Conservation (phyloP, 805 yeast species). For the Cyberlindnera veronae region DNA sequence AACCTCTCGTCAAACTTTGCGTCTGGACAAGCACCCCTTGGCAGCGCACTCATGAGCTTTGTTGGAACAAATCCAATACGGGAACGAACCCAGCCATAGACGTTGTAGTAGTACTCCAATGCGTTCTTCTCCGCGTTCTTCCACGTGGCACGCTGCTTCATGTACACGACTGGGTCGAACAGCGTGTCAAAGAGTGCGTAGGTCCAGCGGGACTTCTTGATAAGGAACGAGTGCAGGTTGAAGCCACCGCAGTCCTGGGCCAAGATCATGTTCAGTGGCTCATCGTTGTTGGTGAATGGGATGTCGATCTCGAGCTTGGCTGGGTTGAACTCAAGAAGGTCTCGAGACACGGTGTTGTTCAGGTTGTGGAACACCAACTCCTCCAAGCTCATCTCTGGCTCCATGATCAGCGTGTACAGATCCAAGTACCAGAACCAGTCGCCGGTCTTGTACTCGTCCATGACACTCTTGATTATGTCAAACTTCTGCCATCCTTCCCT, state of each 20-base stretch:
- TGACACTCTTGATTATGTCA: conserved; percentile 33
- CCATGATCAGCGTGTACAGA: conserved; percentile 39
- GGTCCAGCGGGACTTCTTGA: conserved; percentile 38
- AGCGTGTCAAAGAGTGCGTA: conserved; percentile 34
- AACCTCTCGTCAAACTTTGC: conserved; percentile 30
- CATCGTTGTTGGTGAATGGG: conserved; percentile 28
- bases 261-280: conserved; percentile 35
- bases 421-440: conserved; percentile 43
- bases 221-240: conserved; percentile 37
- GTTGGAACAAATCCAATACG: conserved; percentile 39
- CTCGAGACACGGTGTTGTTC: conserved; percentile 30
- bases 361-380: conserved; percentile 32
- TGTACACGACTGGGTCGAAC: conserved; percentile 41
- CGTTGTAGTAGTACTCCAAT: conserved; percentile 35
- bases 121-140: conserved; percentile 38
- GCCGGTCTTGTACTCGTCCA: conserved; percentile 31
- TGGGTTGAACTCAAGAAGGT: conserved; percentile 35
- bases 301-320: conserved; percentile 31
- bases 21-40: conserved; percentile 36
- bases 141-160: conserved; percentile 38
- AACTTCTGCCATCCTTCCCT: conserved; percentile 46
- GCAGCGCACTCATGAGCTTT: conserved; percentile 35
- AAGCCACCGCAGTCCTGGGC: conserved; percentile 43
- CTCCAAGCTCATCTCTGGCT: conserved; percentile 34
- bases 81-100: conserved; percentile 39